Evolutionary conservation across 768 basidiomycete species (phyloP), one percentile per base, ranked within the genome.

Genomic region (Termitomyces heimii): DNA sequence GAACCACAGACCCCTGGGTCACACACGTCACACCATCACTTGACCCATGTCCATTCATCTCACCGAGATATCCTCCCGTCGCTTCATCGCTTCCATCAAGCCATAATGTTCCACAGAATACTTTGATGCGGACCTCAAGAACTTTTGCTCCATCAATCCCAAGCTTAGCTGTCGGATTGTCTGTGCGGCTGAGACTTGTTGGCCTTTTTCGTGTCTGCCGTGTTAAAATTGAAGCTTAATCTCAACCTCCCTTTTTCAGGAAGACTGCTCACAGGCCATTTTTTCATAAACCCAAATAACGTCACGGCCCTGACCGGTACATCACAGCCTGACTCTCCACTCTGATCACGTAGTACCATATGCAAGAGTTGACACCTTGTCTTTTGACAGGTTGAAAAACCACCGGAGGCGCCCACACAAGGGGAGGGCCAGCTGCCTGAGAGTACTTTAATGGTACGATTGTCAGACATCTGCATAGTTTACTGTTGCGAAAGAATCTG

Each of bases 21-120:
- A 58, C 63, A 39, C 47, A 6, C 12, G 55, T 56, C 62, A 61
- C 61, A 46, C 24, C 51, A 48, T 61, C 57, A 65, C 57, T 55
- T 61, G 62, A 60, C 60, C 35, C 8, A 26, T 35, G 14, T 47
- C 26, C 58, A 56, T 62, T 56, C 55, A 52, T 54, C 35, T 35
- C 35, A 37, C 37, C 22, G 31, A 53, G 29, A 31, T 40, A 52
- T 32, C 34, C 31, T 51, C 47, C 35, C 26, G 54, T 50, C 55
- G 31, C 37, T 44, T 22, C 55, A 22, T n/a, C 43, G 28, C 24
- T 55, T 59, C 60, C 55, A 59, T 62, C 60, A 61, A 44, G 34
- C 7, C 50, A 28, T 44, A n/a, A n/a, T 52, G 34, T 14, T 51
- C 35, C 43, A 40, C 24, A 44, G 39, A 40, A 40, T 13, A 40